Evolutionary conservation across 2,329 filamentous ascomycete genomes (phyloP), one percentile per base, ranked within the genome.

Genomic region (Gaeumannomyces tritici): DNA sequence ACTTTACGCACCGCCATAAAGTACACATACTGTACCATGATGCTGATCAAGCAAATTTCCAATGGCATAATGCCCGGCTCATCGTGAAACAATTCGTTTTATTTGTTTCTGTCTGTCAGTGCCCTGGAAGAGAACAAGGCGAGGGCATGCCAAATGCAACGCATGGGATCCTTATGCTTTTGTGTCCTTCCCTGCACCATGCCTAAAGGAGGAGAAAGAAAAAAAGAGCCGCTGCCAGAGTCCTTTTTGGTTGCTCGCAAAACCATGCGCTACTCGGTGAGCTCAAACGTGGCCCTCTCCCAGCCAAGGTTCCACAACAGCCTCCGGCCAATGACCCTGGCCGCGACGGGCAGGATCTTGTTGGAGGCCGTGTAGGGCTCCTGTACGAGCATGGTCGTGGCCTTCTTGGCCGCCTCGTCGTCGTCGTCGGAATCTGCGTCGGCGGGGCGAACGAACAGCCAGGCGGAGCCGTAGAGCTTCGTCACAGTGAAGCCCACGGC

Each of bases 391-490:
- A 61, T 27, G 15, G 29, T 33, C 24, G 26, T 29, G 26, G 24
- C 12, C 56, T 58, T 58, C 15, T 58, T 58, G 18, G 21, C 15
- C 8, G 42, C 35, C 15, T 42, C 11, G 18, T 21, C 51, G n/a
- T 28, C 26, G 31, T 33, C 31, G 7, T 56, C 55, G 55, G n/a
- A 3, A 4, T 27, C 18, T 5, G 51, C n/a, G 26, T 55, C 47
- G n/a, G 27, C 59, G 24, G 59, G 29, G 26, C 61, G 63, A 27
- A 62, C 60, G 57, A 66, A 66, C 28, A 66, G 61, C 65, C 65
- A 66, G 3, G 63, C 63, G 8, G 65, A 66, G 4, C 57, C 63
- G 31, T 66, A 64, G 59, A 66, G 59, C 26, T 62, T 62, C 47
- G 55, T 27, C 3, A 62, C 62, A 3, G 55, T n/a, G 27, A 66